A percentile compares a stretch with the other conserved stretches of the same genome.
phyloP scores from a whole-genome alignment of 148 eudicot genomes.

The Hydrangea macrophylla region DNA sequence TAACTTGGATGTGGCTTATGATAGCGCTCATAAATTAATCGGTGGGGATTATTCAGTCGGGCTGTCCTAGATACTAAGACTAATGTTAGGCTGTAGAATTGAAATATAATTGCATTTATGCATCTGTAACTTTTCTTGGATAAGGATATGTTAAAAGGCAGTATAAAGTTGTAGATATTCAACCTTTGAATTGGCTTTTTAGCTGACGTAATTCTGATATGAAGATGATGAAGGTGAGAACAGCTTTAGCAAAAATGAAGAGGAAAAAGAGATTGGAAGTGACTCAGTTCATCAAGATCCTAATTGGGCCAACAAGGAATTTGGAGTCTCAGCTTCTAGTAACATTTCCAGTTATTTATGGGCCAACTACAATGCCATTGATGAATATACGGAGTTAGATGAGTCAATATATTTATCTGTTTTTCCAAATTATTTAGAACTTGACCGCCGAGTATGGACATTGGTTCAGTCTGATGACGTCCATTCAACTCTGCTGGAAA shows the following conservation, averaged over 20 bases:
- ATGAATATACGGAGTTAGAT: conserved; percentile 11
- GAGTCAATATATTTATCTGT: conserved; percentile 5
- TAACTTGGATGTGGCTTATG: neutral
- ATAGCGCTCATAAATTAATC: neutral
- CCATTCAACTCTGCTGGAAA: conserved; percentile 13
- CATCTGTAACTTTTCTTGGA: neutral
- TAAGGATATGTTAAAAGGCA: neutral
- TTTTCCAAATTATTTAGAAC: conserved; percentile 18
- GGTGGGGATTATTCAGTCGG: neutral
- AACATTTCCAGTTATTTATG: conserved; percentile 4
- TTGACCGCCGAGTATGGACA: conserved; percentile 9
- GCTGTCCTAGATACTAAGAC: neutral
- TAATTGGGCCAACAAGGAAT: conserved; percentile 5
- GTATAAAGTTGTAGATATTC: conserved; percentile 1
- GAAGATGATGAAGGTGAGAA: conserved; percentile 19
- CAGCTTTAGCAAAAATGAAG: conserved; percentile 12
- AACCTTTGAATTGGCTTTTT: neutral
- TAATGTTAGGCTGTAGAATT: neutral
- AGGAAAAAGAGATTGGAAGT: conserved; percentile 2
- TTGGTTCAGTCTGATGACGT: conserved; percentile 14
- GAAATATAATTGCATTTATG: neutral
- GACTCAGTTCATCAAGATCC: conserved; percentile 1
- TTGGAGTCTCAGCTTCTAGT: conserved; percentile 6
- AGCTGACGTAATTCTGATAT: neutral
- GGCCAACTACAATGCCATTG: neutral